These are phyloP conservation scores for Magnusiomyces suaveolens DNA, from an alignment of 1,139 yeast species.

Conservation along the genomic window DNA sequence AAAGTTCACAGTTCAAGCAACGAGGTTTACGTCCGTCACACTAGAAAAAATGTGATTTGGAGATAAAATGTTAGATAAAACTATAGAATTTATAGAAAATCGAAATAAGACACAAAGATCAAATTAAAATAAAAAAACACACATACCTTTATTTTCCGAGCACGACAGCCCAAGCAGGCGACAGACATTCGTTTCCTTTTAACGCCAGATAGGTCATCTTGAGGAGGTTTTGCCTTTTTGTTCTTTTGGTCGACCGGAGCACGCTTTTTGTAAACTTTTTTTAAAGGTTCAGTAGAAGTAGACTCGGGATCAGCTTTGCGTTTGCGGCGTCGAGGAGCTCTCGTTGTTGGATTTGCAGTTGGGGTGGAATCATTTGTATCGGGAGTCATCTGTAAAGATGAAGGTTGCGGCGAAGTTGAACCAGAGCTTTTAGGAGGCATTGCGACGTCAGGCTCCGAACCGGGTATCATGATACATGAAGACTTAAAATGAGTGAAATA, in stretches of 20 bases:
- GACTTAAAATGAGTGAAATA: too few species aligned
- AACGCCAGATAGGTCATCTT: neutral
- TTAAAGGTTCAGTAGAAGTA: neutral
- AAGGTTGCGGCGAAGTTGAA: too few species aligned
- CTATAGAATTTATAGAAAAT: neutral
- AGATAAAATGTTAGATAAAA: too few species aligned
- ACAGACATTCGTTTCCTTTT: conserved; percentile 41
- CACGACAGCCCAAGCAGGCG: conserved; percentile 56
- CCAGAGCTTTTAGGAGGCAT: too few species aligned
- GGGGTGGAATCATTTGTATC: too few species aligned
- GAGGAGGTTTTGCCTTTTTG: neutral
- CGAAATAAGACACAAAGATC: neutral
- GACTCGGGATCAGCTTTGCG: neutral
- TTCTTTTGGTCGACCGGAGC: neutral
- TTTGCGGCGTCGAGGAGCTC: neutral
- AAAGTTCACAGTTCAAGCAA: conserved; percentile 55
- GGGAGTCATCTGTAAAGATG: too few species aligned
- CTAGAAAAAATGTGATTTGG: too few species aligned
- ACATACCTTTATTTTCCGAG: conserved; percentile 38
- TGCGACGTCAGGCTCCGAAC: too few species aligned
- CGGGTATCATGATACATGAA: too few species aligned
- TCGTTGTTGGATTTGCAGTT: too few species aligned
- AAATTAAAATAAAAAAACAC: neutral
- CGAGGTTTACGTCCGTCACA: conserved; percentile 59
- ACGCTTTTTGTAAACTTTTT: neutral